Base-by-base conservation (phyloP, 192 early-diverging fungal species). In the Helicostylum pulchrum region DNA sequence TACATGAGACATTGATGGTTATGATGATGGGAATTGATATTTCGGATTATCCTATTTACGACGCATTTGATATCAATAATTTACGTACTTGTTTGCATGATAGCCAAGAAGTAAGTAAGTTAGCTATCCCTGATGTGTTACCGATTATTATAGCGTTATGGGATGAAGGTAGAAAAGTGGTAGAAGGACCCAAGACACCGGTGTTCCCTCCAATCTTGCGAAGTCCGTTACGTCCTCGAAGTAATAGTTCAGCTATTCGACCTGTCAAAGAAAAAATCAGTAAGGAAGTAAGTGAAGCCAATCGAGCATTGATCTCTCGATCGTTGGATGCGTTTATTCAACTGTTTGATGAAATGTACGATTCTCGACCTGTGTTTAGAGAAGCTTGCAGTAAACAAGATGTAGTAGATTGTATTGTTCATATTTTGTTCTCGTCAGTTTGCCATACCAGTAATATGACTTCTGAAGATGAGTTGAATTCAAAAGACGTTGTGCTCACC, bases 21-120 rank as follows among this genome's bases (percentile, higher is more conserved):
- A 79, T 87, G 47, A 54, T 88, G 30, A 62, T 84, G 26, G 84
- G 83, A 3, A 66, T 79, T 2, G 83, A 85, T 64, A 66, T 88
- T 30, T 70, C 73, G 26, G 71, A 77, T 3, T 73, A 81, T 12
- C 81, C 84, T 10, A 50, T 83, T n/a, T 60, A 82, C 5, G 62
- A 72, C 1, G 49, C 67, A 3, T 73, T 79, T 46, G 80, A 88
- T 68, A 67, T 84, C 12, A 76, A 75, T 15, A 67, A 73, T 0
- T 59, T 88, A n/a, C 72, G 79, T 23, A 65, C 64, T 9, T 65
- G 78, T 7, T 74, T 78, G 60, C 69, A 73, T 31, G 61, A 78
- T 14, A 61, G 60, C 31, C 36, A 43, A 30, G 50, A 71, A 4
- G 67, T 68, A 45, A 20, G 63, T 0, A 26, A 62, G 31, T 30